Evolutionary conservation across 352 stramenopile genomes (phyloP), one percentile per base, ranked within the genome.

Genomic region (Phytophthora hibernalis): DNA sequence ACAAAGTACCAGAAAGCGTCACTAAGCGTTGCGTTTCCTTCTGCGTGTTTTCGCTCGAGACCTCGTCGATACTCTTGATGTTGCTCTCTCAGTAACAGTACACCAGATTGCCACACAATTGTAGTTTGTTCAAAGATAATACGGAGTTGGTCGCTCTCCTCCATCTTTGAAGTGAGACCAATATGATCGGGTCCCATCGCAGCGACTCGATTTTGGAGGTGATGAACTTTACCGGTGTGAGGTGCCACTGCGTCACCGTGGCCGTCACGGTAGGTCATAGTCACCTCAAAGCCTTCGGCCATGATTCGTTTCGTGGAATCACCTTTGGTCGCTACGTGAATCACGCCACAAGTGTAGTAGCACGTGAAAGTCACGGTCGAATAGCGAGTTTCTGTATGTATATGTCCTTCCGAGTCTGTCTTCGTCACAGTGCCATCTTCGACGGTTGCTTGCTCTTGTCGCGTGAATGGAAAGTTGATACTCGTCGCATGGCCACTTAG

Each of bases 1-100:
- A 87, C 70, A 48, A 81, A 80, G 31, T 68, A 82, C 75, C 75
- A 87, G n/a, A 87, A 84, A 0, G 54, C 73, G 24, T 83, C 74
- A 37, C 65, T 74, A 0, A 84, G 73, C 8, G 72, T 70, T 7
- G 53, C 22, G 20, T 83, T 80, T 0, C 66, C 69, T 18, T 51
- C 9, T 5, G 3, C 15, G 21, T 80, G 61, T 20, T 70, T 69
- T 0, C 63, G 33, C 6, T 70, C 67, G 10, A 83, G 53, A 13
- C 35, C 22, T 2, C 38, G 28, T 28, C 78, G 66, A 45, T 87
- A 87, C 30, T 44, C 16, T 4, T 68, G 49, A 8, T 76, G 47
- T 30, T 68, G 18, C 5, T 49, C 24, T 26, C 40, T 48, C 12
- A 78, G 42, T 8, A 58, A 33, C 2, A 43, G 20, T 1, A 83